phyloP scores from a whole-genome alignment of 1,284 basidiomycete genomes.

The Apiotrichum mycotoxinovorans region DNA sequence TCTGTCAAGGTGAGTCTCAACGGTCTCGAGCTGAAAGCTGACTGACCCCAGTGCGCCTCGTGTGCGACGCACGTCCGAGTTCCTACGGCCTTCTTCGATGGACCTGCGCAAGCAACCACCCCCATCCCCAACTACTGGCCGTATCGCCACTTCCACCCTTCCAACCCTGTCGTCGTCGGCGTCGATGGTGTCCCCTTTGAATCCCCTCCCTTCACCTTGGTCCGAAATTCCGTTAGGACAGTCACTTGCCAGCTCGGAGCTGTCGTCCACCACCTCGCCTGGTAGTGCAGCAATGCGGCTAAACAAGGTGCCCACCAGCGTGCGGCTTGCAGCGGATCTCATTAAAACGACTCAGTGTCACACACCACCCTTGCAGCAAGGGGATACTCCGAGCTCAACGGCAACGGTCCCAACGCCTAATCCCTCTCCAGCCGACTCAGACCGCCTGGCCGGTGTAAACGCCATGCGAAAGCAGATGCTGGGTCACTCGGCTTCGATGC shows the following conservation, averaged over 20 bases:
- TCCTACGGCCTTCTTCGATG: constrained; percentile 33
- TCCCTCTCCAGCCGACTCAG: constrained; percentile 24
- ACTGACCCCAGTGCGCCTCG: constrained; percentile 16
- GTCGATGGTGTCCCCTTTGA: constrained; percentile 49
- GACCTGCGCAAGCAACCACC: constrained; percentile 37
- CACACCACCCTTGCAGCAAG: constrained; percentile 13
- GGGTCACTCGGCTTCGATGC: constrained; percentile 9
- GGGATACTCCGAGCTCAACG: constrained; percentile 15
- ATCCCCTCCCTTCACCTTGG: constrained; percentile 50
- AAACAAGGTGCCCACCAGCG: constrained; percentile 56
- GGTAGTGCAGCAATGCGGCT: constrained; percentile 51
- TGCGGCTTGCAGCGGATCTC: constrained; percentile 54
- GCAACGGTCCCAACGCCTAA: constrained; percentile 34
- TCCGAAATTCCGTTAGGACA: constrained; percentile 21
- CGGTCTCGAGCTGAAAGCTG: not conserved
- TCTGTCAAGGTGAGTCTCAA: not conserved
- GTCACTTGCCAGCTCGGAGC: constrained; percentile 26
- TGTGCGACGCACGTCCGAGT: constrained; percentile 40
- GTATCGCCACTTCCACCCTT: not conserved
- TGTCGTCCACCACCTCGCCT: constrained; percentile 28
- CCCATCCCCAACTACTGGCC: not conserved
- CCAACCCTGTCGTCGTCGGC: constrained; percentile 41
- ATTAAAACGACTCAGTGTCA: constrained; percentile 33
- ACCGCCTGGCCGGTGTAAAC: not conserved
- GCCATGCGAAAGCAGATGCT: constrained; percentile 3